Percentiles rank a stretch among this genome's conserved stretches.
Evolutionary conservation across 1,284 basidiomycete genomes (phyloP).

Genomic region (Irpex rosettiformis): DNA sequence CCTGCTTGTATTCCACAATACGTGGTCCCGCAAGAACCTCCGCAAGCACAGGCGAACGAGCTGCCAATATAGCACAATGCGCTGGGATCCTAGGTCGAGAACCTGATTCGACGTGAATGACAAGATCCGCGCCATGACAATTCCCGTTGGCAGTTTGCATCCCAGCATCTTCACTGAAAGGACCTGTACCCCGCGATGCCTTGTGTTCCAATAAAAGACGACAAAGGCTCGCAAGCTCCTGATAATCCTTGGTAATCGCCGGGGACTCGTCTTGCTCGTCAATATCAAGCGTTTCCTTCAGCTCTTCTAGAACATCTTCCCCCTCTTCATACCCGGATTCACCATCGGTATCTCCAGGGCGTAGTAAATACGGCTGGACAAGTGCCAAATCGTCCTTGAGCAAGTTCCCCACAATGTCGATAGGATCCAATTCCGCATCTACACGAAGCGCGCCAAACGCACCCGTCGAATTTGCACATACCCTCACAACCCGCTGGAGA

Average conservation of each 20-base stretch:
- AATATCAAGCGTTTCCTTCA: not conserved
- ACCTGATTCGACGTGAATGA: constrained; percentile 39
- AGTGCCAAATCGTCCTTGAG: constrained; percentile 68
- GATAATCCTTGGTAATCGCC: not conserved
- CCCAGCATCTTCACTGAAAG: constrained; percentile 31
- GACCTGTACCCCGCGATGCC: not conserved
- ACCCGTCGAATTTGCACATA: constrained; percentile 86
- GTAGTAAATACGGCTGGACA: constrained; percentile 61
- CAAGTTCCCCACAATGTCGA: constrained; percentile 56
- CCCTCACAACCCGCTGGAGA: constrained; percentile 82
- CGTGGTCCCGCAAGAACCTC: constrained; percentile 37
- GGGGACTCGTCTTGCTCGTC: constrained; percentile 3
- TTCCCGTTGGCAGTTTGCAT: constrained; percentile 23
- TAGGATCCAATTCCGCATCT: constrained; percentile 44
- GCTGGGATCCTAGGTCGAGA: constrained; percentile 45
- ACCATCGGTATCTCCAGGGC: constrained; percentile 1
- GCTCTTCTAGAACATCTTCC: not conserved
- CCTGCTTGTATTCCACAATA: constrained; percentile 7
- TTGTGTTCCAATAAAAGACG: not conserved
- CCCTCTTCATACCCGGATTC: not conserved
- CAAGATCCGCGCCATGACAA: constrained; percentile 60
- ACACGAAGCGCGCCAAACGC: constrained; percentile 85
- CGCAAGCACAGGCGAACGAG: constrained; percentile 51
- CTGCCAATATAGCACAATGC: constrained; percentile 65
- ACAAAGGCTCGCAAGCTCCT: not conserved